These are phyloP conservation scores for Melanomma pulvis-pyrius DNA, from an alignment of 495 filamentous ascomycete genomes.

Conservation along the genomic window DNA sequence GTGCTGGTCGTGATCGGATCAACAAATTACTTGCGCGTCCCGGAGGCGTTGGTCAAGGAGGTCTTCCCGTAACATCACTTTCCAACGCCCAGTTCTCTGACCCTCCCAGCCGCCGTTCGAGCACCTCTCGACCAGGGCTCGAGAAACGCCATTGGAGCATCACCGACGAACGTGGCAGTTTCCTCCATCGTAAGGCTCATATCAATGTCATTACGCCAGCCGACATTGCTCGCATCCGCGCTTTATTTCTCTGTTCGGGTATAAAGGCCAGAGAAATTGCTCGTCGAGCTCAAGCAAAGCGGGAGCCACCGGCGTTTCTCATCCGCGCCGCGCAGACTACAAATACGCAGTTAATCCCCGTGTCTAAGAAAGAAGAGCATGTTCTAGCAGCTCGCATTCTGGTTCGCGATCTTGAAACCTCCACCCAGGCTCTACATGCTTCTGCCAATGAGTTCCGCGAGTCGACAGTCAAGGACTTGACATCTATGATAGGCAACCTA, in stretches of 20 bases:
- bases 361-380: conserved; percentile 65
- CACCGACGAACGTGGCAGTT: conserved; percentile 55
- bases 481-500: conserved; percentile 53
- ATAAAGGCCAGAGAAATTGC: conserved; percentile 82
- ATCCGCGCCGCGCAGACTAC: conserved; percentile 48
- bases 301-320: conserved; percentile 46
- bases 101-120: conserved; percentile 14
- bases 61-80: conserved; percentile 44
- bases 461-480: conserved; percentile 50
- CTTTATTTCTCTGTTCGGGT: conserved; percentile 77
- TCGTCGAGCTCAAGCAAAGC: conserved; percentile 59
- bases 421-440: conserved; percentile 57
- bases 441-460: conserved; percentile 57
- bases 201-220: conserved; percentile 47
- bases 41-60: conserved; percentile 52
- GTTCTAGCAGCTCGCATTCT: conserved; percentile 70
- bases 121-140: conserved; percentile 37
- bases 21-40: conserved; percentile 42
- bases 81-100: conserved; percentile 34
- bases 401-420: conserved; percentile 57
- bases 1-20: conserved; percentile 11
- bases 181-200: conserved; percentile 47
- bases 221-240: conserved; percentile 73
- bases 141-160: conserved; percentile 68
- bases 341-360: conserved; percentile 48